A percentile compares a stretch with the other conserved stretches of the same genome.
Evolutionary conservation across 345 rosid species (phyloP).

Genomic region (Firmiana major): DNA sequence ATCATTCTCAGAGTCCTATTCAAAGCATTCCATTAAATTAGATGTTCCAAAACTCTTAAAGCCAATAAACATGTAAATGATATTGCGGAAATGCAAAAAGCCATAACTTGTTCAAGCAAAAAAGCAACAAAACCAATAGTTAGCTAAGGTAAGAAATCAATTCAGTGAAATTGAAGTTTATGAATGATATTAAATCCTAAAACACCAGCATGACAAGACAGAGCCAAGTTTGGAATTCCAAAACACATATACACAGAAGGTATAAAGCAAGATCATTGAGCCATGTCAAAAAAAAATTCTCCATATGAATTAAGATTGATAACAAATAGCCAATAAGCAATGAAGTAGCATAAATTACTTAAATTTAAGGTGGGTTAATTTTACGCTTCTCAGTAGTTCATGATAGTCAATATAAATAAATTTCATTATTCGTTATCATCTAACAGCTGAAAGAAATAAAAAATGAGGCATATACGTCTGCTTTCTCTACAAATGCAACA

Average conservation of each 20-base stretch:
- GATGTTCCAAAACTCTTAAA: neutral
- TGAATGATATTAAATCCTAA: neutral
- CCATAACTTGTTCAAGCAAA: neutral
- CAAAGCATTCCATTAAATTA: slow-evolving; percentile 13
- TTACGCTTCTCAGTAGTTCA: neutral
- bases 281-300: neutral
- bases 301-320: neutral
- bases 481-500: slow-evolving; percentile 6
- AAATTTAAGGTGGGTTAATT: neutral
- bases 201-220: neutral
- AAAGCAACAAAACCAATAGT: neutral
- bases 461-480: neutral
- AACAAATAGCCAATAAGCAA: neutral
- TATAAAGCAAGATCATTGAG: neutral
- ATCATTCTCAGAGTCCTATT: slow-evolving; percentile 94
- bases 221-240: neutral
- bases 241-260: neutral
- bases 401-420: neutral
- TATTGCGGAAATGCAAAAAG: neutral
- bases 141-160: neutral
- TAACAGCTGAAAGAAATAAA: neutral
- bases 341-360: neutral
- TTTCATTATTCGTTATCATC: neutral
- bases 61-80: neutral
- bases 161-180: neutral